phyloP scores from a whole-genome alignment of 148 eudicot species.

The Beta vulgaris region DNA sequence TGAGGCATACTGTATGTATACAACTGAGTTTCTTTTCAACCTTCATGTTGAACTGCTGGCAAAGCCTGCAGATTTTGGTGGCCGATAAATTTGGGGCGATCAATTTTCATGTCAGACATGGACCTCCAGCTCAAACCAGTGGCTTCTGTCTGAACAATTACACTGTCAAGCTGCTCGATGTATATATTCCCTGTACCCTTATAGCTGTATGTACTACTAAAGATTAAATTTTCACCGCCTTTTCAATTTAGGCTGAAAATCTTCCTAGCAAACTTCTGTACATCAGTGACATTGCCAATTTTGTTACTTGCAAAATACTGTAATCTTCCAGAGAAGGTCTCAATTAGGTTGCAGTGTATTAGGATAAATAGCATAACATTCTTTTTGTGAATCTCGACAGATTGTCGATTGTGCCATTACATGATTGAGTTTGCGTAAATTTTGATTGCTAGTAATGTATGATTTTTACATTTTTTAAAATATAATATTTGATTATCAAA shows the following conservation, averaged over 20 bases:
- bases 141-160: background rate
- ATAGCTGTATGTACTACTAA: slow-evolving; percentile 2
- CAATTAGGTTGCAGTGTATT: no score
- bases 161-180: background rate
- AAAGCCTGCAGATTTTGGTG: background rate
- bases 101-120: background rate
- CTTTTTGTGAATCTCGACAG: background rate
- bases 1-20: slow-evolving; percentile 6
- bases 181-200: slow-evolving; percentile 11
- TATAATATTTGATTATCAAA: no score
- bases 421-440: background rate
- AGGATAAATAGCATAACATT: background rate
- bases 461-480: no score
- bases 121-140: background rate
- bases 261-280: slow-evolving; percentile 5
- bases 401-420: background rate
- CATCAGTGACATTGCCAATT: background rate
- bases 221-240: background rate
- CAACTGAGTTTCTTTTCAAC: slow-evolving; percentile 1
- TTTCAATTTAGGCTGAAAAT: background rate
- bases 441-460: no score
- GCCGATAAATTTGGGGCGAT: background rate
- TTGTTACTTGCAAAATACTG: background rate
- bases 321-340: background rate
- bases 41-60: slow-evolving; percentile 6